Evolutionary conservation across 768 basidiomycete species (phyloP).

Genomic region (Rhizopogon roseolus): DNA sequence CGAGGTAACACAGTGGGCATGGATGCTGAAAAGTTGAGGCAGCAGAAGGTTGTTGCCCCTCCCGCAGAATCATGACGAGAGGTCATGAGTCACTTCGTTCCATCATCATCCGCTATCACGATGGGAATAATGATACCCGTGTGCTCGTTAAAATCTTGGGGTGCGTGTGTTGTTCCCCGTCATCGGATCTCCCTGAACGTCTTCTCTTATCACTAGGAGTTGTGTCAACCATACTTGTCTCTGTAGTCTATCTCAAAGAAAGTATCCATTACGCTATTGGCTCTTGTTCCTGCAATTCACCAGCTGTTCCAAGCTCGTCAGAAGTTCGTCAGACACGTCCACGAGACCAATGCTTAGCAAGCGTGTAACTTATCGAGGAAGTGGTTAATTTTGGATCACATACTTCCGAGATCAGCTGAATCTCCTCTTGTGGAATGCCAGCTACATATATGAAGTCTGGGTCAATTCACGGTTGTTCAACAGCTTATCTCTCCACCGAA

Average conservation of each 20-base stretch:
- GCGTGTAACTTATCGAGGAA: background rate
- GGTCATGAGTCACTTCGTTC: background rate
- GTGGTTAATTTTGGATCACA: background rate
- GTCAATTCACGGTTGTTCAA: background rate
- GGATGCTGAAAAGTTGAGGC: constrained; percentile 20
- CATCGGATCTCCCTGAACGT: background rate
- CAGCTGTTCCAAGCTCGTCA: background rate
- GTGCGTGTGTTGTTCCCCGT: background rate
- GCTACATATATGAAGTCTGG: background rate
- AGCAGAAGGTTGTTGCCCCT: constrained; percentile 3
- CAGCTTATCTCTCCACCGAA: background rate
- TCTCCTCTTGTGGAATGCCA: background rate
- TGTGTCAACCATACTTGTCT: background rate
- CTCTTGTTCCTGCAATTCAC: background rate
- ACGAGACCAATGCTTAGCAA: background rate
- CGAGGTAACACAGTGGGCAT: constrained; percentile 65
- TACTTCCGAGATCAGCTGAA: background rate
- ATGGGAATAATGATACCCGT: background rate
- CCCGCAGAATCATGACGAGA: background rate
- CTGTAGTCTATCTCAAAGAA: background rate
- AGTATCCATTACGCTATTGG: too few species aligned
- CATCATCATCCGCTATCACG: background rate
- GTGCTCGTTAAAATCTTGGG: background rate
- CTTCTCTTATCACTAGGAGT: background rate
- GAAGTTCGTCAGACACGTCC: background rate